These are phyloP conservation scores for Metarhizium robertsii DNA, from an alignment of 2,329 filamentous ascomycete species.

Conservation along the genomic window DNA sequence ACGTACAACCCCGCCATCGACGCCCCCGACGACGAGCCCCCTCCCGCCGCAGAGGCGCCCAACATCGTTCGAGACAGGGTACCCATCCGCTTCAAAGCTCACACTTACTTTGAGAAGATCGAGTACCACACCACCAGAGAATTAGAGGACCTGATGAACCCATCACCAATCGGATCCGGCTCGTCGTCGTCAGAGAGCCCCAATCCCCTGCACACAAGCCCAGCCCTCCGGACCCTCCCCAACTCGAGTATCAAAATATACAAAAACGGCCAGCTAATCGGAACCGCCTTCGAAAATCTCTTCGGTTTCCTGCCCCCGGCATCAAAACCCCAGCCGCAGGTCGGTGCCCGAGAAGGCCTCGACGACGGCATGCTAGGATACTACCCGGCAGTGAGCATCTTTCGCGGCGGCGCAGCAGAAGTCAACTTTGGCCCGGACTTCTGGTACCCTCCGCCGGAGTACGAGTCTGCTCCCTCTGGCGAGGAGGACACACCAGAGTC, in stretches of 20 bases:
- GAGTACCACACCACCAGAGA: constrained; percentile 84
- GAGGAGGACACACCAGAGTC: constrained; percentile 30
- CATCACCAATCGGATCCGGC: constrained; percentile 38
- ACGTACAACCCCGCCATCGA: constrained; percentile 84
- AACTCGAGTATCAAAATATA: constrained; percentile 81
- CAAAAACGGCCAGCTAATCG: constrained; percentile 83
- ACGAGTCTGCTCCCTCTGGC: constrained; percentile 35
- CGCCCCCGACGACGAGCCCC: constrained; percentile 45
- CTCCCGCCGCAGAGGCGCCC: constrained; percentile 45
- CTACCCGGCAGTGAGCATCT: constrained; percentile 87
- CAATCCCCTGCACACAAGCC: constrained; percentile 60
- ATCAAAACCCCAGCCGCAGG: constrained; percentile 60
- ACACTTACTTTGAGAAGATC: constrained; percentile 88
- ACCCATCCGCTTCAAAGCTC: constrained; percentile 86
- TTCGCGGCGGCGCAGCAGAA: constrained; percentile 82
- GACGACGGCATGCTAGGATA: constrained; percentile 96
- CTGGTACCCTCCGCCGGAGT: constrained; percentile 70
- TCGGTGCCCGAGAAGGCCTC: constrained; percentile 73
- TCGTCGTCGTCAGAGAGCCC: constrained; percentile 49
- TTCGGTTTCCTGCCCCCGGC: constrained; percentile 88
- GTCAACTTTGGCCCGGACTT: constrained; percentile 92
- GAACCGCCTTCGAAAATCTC: constrained; percentile 79
- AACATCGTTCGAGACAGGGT: constrained; percentile 94
- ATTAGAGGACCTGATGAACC: constrained; percentile 75
- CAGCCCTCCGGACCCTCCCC: constrained; percentile 77